Percentiles rank a stretch among this genome's conserved stretches.
Evolutionary conservation across 176 grass and related monocot species (phyloP).

Genomic region (Bromus sterilis): DNA sequence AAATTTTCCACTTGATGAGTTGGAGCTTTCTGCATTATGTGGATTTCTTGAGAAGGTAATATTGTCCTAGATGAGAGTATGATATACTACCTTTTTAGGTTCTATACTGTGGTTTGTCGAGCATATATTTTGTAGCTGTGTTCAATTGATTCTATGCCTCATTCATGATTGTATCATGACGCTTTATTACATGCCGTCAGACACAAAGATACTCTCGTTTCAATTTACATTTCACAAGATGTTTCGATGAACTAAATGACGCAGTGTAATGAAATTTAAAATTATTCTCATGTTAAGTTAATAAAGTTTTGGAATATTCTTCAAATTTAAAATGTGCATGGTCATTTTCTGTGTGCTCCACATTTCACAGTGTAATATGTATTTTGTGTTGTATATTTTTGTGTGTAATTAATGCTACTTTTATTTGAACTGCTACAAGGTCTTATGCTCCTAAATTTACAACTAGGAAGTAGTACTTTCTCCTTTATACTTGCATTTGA

Average conservation of each 20-base stretch:
- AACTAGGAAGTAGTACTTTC: neutral
- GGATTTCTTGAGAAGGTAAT: too few species aligned
- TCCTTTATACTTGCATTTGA: neutral
- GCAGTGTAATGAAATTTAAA: neutral
- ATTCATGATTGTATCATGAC: slow-evolving; percentile 11
- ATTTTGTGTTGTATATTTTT: neutral
- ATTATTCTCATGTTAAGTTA: neutral
- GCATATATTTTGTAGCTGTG: neutral
- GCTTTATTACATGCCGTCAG: neutral
- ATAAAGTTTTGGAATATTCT: too few species aligned
- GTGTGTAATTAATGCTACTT: neutral
- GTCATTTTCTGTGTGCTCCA: neutral
- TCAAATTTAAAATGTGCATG: too few species aligned
- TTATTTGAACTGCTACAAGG: neutral
- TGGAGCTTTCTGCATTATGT: too few species aligned
- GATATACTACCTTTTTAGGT: neutral
- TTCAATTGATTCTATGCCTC: too few species aligned
- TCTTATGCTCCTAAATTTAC: neutral
- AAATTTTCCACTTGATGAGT: too few species aligned
- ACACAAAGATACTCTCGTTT: slow-evolving; percentile 4
- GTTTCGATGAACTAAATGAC: too few species aligned
- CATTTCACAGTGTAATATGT: neutral
- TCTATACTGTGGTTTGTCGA: neutral
- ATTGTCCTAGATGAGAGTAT: too few species aligned
- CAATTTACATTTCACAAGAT: neutral